phyloP scores from a whole-genome alignment of 768 basidiomycete genomes.

The Boletus rufocinnamomeus region DNA sequence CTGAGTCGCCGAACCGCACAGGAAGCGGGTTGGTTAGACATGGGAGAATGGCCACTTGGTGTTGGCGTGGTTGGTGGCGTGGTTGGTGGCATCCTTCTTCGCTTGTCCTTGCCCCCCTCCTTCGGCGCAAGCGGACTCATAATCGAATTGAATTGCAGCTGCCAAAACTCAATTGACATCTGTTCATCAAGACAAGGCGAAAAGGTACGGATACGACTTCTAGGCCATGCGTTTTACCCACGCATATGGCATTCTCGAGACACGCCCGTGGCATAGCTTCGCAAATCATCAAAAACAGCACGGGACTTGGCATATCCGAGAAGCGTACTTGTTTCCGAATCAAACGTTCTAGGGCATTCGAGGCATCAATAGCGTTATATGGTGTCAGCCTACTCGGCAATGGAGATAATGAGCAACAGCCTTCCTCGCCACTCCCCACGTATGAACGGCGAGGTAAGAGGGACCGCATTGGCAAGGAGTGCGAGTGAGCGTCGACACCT shows the following conservation, averaged over 20 bases:
- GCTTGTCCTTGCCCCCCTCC: neutral
- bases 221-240: slow-evolving; percentile 10
- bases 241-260: slow-evolving; percentile 3
- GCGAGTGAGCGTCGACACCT: neutral
- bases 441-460: neutral
- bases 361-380: neutral
- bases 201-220: neutral
- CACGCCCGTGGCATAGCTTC: slow-evolving; percentile 6
- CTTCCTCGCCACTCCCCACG: neutral
- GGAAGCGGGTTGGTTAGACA: neutral
- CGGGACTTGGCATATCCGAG: neutral
- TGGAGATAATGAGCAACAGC: neutral
- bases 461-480: neutral
- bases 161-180: slow-evolving; percentile 20
- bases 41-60: slow-evolving; percentile 2
- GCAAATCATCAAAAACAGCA: neutral
- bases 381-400: neutral
- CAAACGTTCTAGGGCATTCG: neutral
- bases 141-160: slow-evolving; percentile 19
- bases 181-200: neutral
- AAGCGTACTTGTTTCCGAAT: neutral
- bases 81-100: neutral
- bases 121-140: slow-evolving; percentile 4
- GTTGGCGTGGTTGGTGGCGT: neutral
- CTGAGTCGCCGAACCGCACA: slow-evolving; percentile 1